A percentile compares a stretch with the other conserved stretches of the same genome.
Conservation (phyloP, 345 rosid genomes). For the Clarkia xantiana region DNA sequence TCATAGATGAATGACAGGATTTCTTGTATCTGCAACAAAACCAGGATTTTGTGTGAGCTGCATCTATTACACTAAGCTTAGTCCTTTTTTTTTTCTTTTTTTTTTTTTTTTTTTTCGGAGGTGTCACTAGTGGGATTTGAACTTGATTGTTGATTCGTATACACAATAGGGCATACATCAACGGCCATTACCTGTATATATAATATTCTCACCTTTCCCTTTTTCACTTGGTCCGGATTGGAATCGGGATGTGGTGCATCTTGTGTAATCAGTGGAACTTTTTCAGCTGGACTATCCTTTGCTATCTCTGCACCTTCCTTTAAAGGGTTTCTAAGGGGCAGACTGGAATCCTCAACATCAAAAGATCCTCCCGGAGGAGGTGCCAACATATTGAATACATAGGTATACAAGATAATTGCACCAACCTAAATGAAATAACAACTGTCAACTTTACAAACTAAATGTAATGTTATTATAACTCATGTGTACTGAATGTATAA, state of each 20-base stretch:
- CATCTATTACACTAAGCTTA: too few species aligned
- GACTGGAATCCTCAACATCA: conserved; percentile 32
- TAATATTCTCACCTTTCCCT: conserved; percentile 40
- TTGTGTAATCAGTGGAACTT: conserved; percentile 47
- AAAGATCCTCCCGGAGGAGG: conserved; percentile 94
- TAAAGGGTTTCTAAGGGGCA: conserved; percentile 43
- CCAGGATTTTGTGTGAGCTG: too few species aligned
- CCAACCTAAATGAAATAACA: conserved; percentile 59
- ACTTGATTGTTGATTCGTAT: too few species aligned
- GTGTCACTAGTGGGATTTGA: too few species aligned
- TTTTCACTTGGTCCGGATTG: conserved; percentile 15
- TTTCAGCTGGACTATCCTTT: conserved; percentile 35
- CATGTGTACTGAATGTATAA: too few species aligned
- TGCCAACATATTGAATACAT: conserved; percentile 80
- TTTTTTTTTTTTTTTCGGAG: too few species aligned
- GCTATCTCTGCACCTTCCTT: conserved; percentile 18
- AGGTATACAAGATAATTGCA: conserved; percentile 88
- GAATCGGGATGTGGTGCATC: conserved; percentile 19
- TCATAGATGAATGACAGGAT: conserved; percentile 45
- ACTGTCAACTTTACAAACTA: conserved; percentile 5
- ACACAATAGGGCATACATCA: background rate
- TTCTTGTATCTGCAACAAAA: conserved; percentile 36
- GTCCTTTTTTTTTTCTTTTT: too few species aligned
- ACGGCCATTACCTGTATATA: too few species aligned
- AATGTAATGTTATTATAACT: too few species aligned